phyloP scores from a whole-genome alignment of 2,329 filamentous ascomycete species.

The Leptographium procerum region DNA sequence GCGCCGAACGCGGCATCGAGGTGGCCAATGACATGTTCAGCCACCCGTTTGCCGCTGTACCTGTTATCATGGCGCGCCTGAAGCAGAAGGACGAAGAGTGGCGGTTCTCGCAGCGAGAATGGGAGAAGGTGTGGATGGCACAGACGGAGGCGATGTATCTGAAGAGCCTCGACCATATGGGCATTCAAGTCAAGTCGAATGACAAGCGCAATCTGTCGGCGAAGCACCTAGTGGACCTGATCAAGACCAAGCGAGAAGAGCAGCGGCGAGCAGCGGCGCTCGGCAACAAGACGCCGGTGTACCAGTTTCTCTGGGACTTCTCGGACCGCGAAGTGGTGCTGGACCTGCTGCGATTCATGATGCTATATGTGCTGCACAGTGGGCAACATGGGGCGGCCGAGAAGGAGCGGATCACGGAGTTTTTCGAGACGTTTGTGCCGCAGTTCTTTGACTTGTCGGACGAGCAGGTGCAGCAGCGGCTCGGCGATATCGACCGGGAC shows the following conservation, averaged over 20 bases:
- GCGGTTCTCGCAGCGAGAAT: slow-evolving; percentile 89
- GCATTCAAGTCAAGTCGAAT: slow-evolving; percentile 72
- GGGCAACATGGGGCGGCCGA: slow-evolving; percentile 61
- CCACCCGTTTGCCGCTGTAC: slow-evolving; percentile 76
- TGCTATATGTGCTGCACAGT: slow-evolving; percentile 54
- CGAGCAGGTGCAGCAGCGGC: slow-evolving; percentile 54
- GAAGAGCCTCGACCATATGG: slow-evolving; percentile 94
- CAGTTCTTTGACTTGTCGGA: slow-evolving; percentile 66
- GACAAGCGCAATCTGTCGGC: slow-evolving; percentile 88
- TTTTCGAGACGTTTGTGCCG: slow-evolving; percentile 66
- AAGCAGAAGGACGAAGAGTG: slow-evolving; percentile 97
- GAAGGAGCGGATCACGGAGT: slow-evolving; percentile 61
- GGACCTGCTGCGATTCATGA: slow-evolving; percentile 50
- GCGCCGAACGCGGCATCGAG: slow-evolving; percentile 67
- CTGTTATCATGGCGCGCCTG: slow-evolving; percentile 74
- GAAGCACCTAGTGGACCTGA: slow-evolving; percentile 81
- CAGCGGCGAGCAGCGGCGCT: slow-evolving; percentile 57
- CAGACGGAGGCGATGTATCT: slow-evolving; percentile 93
- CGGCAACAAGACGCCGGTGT: slow-evolving; percentile 48
- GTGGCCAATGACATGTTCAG: slow-evolving; percentile 81
- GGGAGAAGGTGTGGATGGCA: slow-evolving; percentile 97
- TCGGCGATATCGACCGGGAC: slow-evolving; percentile 57
- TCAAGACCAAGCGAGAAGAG: slow-evolving; percentile 88
- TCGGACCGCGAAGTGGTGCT: slow-evolving; percentile 57
- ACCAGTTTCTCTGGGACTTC: slow-evolving; percentile 70